phyloP scores from a whole-genome alignment of 2,329 filamentous ascomycete species.

The Zymoseptoria crescenta region DNA sequence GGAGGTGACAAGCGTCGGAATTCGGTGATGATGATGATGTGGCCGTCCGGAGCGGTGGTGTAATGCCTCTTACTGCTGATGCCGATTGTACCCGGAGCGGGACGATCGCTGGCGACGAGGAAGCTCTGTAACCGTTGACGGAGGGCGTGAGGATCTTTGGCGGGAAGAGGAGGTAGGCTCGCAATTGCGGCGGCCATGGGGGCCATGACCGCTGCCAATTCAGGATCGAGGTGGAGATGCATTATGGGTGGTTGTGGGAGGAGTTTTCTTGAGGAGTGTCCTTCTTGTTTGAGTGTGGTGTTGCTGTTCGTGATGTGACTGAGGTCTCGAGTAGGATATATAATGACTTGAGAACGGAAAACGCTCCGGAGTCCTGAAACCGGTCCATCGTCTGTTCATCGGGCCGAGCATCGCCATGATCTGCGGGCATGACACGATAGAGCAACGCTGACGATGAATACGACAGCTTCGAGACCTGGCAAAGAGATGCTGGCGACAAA shows the following conservation, averaged over 20 bases:
- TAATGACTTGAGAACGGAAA: not conserved
- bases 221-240: constrained; percentile 11
- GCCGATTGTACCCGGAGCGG: constrained; percentile 3
- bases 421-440: too few relatives aligned
- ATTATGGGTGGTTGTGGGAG: constrained; percentile 1
- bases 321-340: too few relatives aligned
- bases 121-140: constrained; percentile 4
- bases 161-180: constrained; percentile 4
- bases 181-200: constrained; percentile 10
- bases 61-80: constrained; percentile 8
- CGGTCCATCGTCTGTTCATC: too few relatives aligned
- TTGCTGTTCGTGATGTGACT: not conserved
- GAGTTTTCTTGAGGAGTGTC: not conserved
- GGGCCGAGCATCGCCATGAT: too few relatives aligned
- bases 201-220: constrained; percentile 9
- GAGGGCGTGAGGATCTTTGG: constrained; percentile 12
- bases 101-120: not conserved
- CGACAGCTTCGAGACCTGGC: too few relatives aligned
- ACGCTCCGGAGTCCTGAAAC: not conserved
- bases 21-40: constrained; percentile 9
- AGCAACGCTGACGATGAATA: too few relatives aligned
- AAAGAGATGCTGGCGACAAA: too few relatives aligned
- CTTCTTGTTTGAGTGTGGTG: not conserved
- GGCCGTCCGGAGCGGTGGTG: constrained; percentile 6
- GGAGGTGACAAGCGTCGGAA: constrained; percentile 4